Percentiles rank a stretch among this genome's conserved stretches.
These are phyloP conservation scores for Venturia carpophila DNA, from an alignment of 2,329 filamentous ascomycete genomes.

Conservation along the genomic window DNA sequence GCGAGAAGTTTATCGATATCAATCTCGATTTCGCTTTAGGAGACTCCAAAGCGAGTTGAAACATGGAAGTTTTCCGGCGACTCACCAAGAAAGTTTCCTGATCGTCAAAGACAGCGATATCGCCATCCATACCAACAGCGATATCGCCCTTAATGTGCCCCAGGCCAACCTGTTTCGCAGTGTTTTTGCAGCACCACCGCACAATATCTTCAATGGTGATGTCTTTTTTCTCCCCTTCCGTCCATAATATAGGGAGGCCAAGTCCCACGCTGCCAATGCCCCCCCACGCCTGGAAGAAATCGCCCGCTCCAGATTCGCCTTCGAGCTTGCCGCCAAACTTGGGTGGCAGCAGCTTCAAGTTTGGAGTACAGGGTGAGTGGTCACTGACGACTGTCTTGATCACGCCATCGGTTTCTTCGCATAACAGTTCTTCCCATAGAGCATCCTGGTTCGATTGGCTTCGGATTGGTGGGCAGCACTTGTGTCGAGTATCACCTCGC, in stretches of 20 bases:
- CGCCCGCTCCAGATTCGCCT: constrained; percentile 44
- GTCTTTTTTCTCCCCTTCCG: constrained; percentile 58
- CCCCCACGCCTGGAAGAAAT: constrained; percentile 96
- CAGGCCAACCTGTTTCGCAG: constrained; percentile 80
- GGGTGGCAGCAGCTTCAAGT: constrained; percentile 78
- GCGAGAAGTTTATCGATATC: neutral
- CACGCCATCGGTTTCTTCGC: constrained; percentile 57
- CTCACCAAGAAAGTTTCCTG: constrained; percentile 65
- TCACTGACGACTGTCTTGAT: constrained; percentile 90
- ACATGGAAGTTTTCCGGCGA: neutral
- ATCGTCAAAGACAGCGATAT: constrained; percentile 89
- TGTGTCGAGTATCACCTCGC: constrained; percentile 83
- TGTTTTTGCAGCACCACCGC: constrained; percentile 76
- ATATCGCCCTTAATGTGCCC: constrained; percentile 74
- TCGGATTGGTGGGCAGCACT: constrained; percentile 90
- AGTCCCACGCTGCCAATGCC: constrained; percentile 92
- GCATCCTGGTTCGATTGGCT: constrained; percentile 71
- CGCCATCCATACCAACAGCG: constrained; percentile 74
- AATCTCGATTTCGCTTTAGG: neutral
- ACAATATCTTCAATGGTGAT: constrained; percentile 69
- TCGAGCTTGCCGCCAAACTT: constrained; percentile 44
- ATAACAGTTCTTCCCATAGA: constrained; percentile 74
- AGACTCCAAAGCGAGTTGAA: neutral
- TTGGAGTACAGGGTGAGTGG: constrained; percentile 91
- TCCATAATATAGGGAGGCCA: constrained; percentile 84